Base-by-base conservation (phyloP, 768 basidiomycete species). In the Phylloporus rhodoxanthus region DNA sequence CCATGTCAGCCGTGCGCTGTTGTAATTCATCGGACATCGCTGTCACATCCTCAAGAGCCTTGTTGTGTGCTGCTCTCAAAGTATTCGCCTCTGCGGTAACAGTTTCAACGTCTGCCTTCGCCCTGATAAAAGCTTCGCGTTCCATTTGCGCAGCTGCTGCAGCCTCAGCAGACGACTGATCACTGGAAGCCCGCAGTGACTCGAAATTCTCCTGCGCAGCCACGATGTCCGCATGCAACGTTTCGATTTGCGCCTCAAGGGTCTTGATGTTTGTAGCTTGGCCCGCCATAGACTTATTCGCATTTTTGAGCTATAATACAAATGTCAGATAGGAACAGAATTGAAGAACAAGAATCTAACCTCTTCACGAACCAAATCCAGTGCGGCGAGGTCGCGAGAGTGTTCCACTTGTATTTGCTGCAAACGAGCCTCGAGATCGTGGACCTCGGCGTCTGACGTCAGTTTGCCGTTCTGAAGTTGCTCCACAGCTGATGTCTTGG, bases 111-210 rank as follows among this genome's bases (percentile, higher is more conserved):
- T 87, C 78, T 2, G 75, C 77, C 56, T 82, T 80, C 11, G 81
- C 83, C 59, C 81, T 81, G 17, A 79, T 58, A 25, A 88, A 72
- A 19, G 80, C 79, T 57, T 83, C 83, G 17, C 74, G 82, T 53
- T 88, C 83, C 34, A 74, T 67, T 38, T 77, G 72, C n/a, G 79
- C 79, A 14, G 80, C 78, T 14, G 74, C 71, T 1, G 74, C 65
- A 0, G 76, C 72, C 25, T 71, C 73, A 1, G 72, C 66, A 4
- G 69, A 61, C 13, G 73, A 70, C 6, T 75, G 66, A 13, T 74
- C 73, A 21, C 78, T 74, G 2, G 73, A 72, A 11, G 69, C 58
- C 52, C 76, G 74, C 15, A 84, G 66, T 3, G 66, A 66, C 25
- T 79, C 77, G 15, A 88, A 63, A 36, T 75, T 75, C 53, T 75